A percentile compares a stretch with the other conserved stretches of the same genome.
These are phyloP conservation scores for Candolleomyces efflorescens DNA, from an alignment of 768 basidiomycete genomes.

Conservation along the genomic window DNA sequence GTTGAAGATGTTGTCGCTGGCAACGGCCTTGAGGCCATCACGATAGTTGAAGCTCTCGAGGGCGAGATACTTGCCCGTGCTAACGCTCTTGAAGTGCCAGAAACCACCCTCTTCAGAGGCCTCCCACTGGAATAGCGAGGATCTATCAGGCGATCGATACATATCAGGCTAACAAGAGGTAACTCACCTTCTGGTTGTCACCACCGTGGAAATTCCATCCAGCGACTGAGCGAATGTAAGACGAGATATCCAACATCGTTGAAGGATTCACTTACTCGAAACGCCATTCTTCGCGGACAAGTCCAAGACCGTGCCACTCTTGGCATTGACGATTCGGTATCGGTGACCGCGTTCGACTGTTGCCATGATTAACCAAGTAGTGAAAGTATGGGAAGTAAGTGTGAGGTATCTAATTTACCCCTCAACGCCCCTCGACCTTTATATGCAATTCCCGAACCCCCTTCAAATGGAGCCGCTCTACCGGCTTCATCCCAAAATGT, in stretches of 20 bases:
- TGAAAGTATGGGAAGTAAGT: neutral
- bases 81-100: constrained; percentile 41
- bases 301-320: constrained; percentile 50
- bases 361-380: neutral
- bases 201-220: constrained; percentile 42
- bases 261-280: constrained; percentile 30
- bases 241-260: neutral
- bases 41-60: constrained; percentile 24
- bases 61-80: constrained; percentile 37
- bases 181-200: constrained; percentile 36
- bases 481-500: no score
- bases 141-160: neutral
- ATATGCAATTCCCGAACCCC: neutral
- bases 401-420: neutral
- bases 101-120: constrained; percentile 6
- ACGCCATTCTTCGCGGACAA: constrained; percentile 49
- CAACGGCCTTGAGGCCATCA: constrained; percentile 40
- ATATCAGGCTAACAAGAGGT: neutral
- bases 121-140: neutral
- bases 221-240: constrained; percentile 31
- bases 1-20: constrained; percentile 25
- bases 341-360: constrained; percentile 29
- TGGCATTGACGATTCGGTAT: constrained; percentile 49
- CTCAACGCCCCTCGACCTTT: neutral
- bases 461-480: no score